Evolutionary conservation across 768 basidiomycete species (phyloP).

Genomic region (Hysterangium stoloniferum): DNA sequence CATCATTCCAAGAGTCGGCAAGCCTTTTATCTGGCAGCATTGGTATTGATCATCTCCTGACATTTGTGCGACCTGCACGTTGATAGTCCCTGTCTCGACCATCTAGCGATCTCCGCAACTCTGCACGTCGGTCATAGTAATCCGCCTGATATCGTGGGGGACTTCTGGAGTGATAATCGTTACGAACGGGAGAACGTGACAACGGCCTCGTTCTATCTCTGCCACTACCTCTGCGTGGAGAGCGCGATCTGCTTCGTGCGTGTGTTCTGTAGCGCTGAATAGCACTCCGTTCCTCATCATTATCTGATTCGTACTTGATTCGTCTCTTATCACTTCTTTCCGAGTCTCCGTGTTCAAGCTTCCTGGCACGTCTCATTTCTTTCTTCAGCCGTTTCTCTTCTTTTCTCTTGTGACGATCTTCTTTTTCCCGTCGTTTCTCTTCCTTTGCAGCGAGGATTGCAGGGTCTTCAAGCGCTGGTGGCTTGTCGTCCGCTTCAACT

Average conservation of each 20-base stretch:
- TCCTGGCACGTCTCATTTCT: slow-evolving; percentile 22
- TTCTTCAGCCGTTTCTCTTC: slow-evolving; percentile 22
- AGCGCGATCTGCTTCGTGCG: slow-evolving; percentile 3
- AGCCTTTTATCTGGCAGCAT: no score
- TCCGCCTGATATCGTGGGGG: not conserved
- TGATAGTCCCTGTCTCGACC: not conserved
- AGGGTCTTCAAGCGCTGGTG: slow-evolving; percentile 21
- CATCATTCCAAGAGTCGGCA: no score
- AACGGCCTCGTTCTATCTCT: not conserved
- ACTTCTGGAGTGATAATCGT: not conserved
- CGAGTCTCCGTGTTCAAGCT: slow-evolving; percentile 17
- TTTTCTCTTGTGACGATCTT: slow-evolving; percentile 23
- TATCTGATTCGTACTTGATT: slow-evolving; percentile 39
- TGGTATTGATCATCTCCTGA: no score
- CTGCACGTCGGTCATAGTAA: not conserved
- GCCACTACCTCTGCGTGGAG: slow-evolving; percentile 1
- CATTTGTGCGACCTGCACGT: not conserved
- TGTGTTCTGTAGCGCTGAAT: not conserved
- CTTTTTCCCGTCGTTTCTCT: slow-evolving; percentile 22
- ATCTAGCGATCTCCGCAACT: not conserved
- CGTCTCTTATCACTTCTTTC: slow-evolving; percentile 45
- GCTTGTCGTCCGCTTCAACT: slow-evolving; percentile 16
- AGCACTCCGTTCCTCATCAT: slow-evolving; percentile 42
- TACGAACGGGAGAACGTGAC: slow-evolving; percentile 9
- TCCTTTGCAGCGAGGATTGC: slow-evolving; percentile 22